These are phyloP conservation scores for Mucor lusitanicus DNA, from an alignment of 371 early-diverging fungal species.

Conservation along the genomic window DNA sequence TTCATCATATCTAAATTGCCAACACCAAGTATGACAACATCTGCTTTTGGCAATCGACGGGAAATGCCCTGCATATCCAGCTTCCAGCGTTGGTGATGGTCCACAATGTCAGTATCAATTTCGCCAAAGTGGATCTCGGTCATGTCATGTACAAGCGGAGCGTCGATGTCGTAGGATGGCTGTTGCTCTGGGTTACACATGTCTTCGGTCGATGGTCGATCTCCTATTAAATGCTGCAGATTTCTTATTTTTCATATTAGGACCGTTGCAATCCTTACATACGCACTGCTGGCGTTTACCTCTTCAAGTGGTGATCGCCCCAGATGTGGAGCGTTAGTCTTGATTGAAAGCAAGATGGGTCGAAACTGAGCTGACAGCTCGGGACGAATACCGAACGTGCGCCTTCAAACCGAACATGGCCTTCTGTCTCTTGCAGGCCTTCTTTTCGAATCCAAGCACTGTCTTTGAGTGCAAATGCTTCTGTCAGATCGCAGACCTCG, in stretches of 20 bases:
- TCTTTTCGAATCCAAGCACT: conserved; percentile 1
- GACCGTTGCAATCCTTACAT: too few species aligned
- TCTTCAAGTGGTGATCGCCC: conserved; percentile 34
- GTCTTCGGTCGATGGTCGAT: background rate
- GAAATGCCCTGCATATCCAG: conserved; percentile 6
- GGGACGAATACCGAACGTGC: background rate
- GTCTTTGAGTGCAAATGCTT: background rate
- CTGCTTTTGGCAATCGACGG: conserved; percentile 25
- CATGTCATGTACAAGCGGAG: background rate
- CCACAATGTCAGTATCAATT: conserved; percentile 17
- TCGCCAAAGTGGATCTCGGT: conserved; percentile 22
- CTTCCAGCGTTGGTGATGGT: conserved; percentile 16
- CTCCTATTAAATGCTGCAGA: background rate
- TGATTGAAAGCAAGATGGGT: conserved; percentile 8
- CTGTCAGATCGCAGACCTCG: background rate
- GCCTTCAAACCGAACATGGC: background rate
- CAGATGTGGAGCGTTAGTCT: conserved; percentile 28
- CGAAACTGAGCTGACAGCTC: background rate
- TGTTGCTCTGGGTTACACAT: background rate
- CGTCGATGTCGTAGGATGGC: background rate
- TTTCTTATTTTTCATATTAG: conserved; percentile 1
- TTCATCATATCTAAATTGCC: conserved; percentile 34
- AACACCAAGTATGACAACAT: conserved; percentile 30
- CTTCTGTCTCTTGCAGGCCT: background rate
- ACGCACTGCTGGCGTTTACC: too few species aligned